A percentile compares a stretch with the other conserved stretches of the same genome.
phyloP scores from a whole-genome alignment of 2,329 filamentous ascomycete species.

The Monosporascus sp. region DNA sequence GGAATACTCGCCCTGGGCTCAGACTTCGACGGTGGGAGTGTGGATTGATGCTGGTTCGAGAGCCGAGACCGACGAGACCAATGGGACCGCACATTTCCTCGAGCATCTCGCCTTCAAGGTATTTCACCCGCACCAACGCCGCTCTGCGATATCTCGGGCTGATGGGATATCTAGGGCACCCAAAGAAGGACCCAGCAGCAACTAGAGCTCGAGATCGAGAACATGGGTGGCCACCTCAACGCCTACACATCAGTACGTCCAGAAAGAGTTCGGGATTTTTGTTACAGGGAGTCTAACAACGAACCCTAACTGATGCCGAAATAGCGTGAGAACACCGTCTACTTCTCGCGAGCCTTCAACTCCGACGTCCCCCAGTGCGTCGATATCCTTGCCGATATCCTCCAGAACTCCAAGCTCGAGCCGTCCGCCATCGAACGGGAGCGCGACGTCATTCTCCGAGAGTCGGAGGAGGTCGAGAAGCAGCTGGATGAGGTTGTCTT shows the following conservation, averaged over 20 bases:
- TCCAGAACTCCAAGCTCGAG: conserved; percentile 99
- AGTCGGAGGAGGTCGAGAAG: conserved; percentile 99
- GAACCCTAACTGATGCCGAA: not conserved
- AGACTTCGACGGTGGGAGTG: conserved; percentile 96
- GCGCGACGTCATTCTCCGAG: conserved; percentile 95
- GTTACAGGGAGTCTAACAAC: too few species aligned
- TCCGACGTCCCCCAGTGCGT: conserved; percentile 92
- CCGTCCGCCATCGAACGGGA: conserved; percentile 88
- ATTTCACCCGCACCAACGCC: conserved; percentile 21
- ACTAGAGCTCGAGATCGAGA: conserved; percentile 98
- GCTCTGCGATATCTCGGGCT: conserved; percentile 8
- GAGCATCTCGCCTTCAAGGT: conserved; percentile 99
- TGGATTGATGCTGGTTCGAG: conserved; percentile 99
- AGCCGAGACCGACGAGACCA: conserved; percentile 96
- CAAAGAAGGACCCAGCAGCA: conserved; percentile 92
- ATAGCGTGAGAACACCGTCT: conserved; percentile 97
- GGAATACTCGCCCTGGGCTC: conserved; percentile 95
- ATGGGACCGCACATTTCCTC: conserved; percentile 98
- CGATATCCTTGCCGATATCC: conserved; percentile 97
- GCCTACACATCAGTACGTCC: conserved; percentile 93
- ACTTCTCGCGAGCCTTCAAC: conserved; percentile 99
- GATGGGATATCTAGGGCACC: conserved; percentile 61
- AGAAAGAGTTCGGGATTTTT: conserved; percentile 5
- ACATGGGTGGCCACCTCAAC: conserved; percentile 99
- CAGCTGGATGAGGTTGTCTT: conserved; percentile 99